Evolutionary conservation across 768 basidiomycete species (phyloP).

Genomic region (Kwoniella dendrophila): DNA sequence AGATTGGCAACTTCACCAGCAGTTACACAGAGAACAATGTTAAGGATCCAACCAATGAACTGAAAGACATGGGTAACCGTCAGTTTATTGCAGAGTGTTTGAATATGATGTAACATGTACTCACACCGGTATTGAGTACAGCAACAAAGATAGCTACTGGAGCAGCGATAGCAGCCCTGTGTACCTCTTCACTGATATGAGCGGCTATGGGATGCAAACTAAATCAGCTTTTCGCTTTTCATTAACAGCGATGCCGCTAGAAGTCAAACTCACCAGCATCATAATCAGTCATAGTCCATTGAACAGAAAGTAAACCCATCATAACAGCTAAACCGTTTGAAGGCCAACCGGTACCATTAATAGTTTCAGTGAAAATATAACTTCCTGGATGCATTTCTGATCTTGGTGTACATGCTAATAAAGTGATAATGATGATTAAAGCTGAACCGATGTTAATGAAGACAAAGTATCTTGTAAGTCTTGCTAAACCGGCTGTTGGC

Average conservation of each 20-base stretch:
- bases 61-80: not conserved
- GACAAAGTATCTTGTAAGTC: constrained; percentile 66
- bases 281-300: constrained; percentile 63
- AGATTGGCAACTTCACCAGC: constrained; percentile 64
- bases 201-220: constrained; percentile 52
- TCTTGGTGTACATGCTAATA: constrained; percentile 67
- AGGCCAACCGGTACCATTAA: constrained; percentile 77
- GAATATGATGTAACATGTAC: constrained; percentile 1
- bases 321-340: constrained; percentile 78
- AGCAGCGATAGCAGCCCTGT: constrained; percentile 56
- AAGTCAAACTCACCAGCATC: constrained; percentile 18
- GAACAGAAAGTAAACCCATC: constrained; percentile 80
- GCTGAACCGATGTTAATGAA: constrained; percentile 86
- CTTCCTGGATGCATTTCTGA: constrained; percentile 75
- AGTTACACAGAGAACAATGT: constrained; percentile 82
- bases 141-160: constrained; percentile 58
- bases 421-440: constrained; percentile 78
- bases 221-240: not conserved
- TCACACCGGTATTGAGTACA: constrained; percentile 56
- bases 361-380: constrained; percentile 76
- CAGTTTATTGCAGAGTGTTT: no score
- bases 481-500: constrained; percentile 73
- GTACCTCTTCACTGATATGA: constrained; percentile 58
- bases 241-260: not conserved
- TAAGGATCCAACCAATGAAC: constrained; percentile 76